These are phyloP conservation scores for Terana coerulea DNA, from an alignment of 768 basidiomycete species.

Conservation along the genomic window DNA sequence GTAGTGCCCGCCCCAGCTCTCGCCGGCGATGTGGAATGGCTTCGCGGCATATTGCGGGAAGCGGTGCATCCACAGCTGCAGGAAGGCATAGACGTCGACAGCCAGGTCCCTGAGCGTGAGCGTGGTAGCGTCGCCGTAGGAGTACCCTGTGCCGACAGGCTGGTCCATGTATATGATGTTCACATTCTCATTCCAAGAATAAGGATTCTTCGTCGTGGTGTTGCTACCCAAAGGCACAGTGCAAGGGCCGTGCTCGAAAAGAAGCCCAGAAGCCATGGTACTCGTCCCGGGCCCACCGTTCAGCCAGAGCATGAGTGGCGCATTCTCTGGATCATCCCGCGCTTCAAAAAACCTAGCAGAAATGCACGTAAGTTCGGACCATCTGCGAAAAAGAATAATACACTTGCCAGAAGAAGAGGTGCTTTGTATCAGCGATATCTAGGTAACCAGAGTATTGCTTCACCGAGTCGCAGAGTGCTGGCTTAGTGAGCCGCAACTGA, in stretches of 20 bases:
- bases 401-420: conserved; percentile 50
- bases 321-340: conserved; percentile 20
- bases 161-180: conserved; percentile 31
- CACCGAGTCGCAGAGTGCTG: conserved; percentile 76
- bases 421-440: conserved; percentile 41
- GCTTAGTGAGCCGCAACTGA: conserved; percentile 59
- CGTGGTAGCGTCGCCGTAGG: conserved; percentile 33
- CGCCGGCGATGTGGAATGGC: conserved; percentile 32
- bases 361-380: neutral
- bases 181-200: conserved; percentile 40
- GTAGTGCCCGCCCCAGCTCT: conserved; percentile 25
- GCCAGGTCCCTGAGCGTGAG: conserved; percentile 27
- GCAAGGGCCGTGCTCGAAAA: conserved; percentile 26
- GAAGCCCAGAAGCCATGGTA: conserved; percentile 17
- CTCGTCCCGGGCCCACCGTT: conserved; percentile 24
- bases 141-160: conserved; percentile 42
- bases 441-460: conserved; percentile 45
- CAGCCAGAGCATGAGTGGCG: conserved; percentile 25
- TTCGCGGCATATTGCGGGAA: conserved; percentile 28
- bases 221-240: conserved; percentile 17
- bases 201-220: conserved; percentile 28
- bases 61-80: conserved; percentile 28
- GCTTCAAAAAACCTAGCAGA: conserved; percentile 29
- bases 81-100: conserved; percentile 30
- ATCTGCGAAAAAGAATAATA: neutral